Base-by-base conservation (phyloP, 768 basidiomycete genomes). In the Termitomyces sp. region DNA sequence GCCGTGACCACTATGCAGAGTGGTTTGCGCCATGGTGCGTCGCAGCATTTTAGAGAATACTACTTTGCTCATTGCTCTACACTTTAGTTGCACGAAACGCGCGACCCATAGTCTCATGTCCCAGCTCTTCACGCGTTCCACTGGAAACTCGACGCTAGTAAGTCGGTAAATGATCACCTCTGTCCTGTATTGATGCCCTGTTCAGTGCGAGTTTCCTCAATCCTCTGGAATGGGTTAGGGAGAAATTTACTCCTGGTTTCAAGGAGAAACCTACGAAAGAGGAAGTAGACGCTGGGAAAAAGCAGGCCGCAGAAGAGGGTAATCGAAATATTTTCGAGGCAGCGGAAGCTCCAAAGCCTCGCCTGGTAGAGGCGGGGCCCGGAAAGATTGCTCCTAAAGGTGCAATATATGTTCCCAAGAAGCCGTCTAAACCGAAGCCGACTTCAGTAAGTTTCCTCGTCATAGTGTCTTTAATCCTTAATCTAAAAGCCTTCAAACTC, bases 191-290 rank as follows among this genome's bases (percentile, higher is more conserved):
- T 57, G 36, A 54, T 57, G n/a, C 32, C 48, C 16, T 50, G 24
- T 38, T 28, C 58, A 75, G 78, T 62, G 71, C 72, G 30, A 83
- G 84, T 61, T 79, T 78, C 43, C 76, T 81, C 61, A 81, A 77
- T 63, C 86, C 87, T 24, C 64, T 89, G 45, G 72, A 75, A 18
- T 90, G 88, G 88, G 68, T 90, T 9, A 78, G 77, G 58, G 80
- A 87, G 47, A 83, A 80, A 55, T 72, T 90, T 14, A 72, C 73
- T 3, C 80, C 84, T 1, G 70, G 69, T 6, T 66, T 79, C 24
- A 79, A 78, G 53, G 73, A 80, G 67, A 75, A 73, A 63, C 70
- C 69, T 56, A 72, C 72, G 33, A 70, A 73, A 53, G 79, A 80
- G 61, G 79, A 82, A 55, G 68, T 80, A 6, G 69, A 73, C 50